phyloP scores from a whole-genome alignment of 2,329 filamentous ascomycete species.

The Penicillium italicum region DNA sequence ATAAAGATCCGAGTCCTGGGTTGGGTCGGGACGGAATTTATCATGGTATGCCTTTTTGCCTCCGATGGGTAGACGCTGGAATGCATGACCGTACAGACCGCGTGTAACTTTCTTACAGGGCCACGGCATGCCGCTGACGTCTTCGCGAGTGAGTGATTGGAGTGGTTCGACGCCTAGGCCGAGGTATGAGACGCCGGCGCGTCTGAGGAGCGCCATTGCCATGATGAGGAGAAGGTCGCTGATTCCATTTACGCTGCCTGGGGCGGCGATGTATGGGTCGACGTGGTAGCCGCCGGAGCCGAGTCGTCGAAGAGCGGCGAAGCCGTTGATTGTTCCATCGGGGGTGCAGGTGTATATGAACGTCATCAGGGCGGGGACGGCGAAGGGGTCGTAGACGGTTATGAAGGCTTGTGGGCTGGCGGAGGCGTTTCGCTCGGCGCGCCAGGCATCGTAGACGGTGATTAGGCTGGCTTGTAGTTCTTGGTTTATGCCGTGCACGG shows the following conservation, averaged over 20 bases:
- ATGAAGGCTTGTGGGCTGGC: conserved; percentile 38
- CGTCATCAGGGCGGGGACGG: conserved; percentile 39
- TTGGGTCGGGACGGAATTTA: conserved; percentile 37
- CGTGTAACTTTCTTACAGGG: conserved; percentile 29
- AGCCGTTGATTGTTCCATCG: conserved; percentile 33
- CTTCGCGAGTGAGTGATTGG: conserved; percentile 22
- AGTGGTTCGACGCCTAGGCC: conserved; percentile 42
- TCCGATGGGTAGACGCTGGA: conserved; percentile 32
- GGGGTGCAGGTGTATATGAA: conserved; percentile 39
- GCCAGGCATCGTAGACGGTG: conserved; percentile 40
- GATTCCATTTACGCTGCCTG: conserved; percentile 36
- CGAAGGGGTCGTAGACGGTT: conserved; percentile 42
- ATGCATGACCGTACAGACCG: conserved; percentile 31
- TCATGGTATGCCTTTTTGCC: conserved; percentile 43
- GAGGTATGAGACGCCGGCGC: conserved; percentile 33
- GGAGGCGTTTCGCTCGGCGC: conserved; percentile 32
- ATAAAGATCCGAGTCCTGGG: conserved; percentile 32
- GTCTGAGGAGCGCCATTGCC: conserved; percentile 38
- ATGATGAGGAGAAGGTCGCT: conserved; percentile 39
- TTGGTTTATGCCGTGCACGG: conserved; percentile 27
- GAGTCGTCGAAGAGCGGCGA: conserved; percentile 40
- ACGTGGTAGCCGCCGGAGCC: conserved; percentile 42
- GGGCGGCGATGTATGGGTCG: conserved; percentile 40
- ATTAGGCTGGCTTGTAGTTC: conserved; percentile 33
- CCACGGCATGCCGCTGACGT: conserved; percentile 32